Evolutionary conservation across 2,329 filamentous ascomycete species (phyloP), one percentile per base, ranked within the genome.

Genomic region (Talaromyces islandicus): DNA sequence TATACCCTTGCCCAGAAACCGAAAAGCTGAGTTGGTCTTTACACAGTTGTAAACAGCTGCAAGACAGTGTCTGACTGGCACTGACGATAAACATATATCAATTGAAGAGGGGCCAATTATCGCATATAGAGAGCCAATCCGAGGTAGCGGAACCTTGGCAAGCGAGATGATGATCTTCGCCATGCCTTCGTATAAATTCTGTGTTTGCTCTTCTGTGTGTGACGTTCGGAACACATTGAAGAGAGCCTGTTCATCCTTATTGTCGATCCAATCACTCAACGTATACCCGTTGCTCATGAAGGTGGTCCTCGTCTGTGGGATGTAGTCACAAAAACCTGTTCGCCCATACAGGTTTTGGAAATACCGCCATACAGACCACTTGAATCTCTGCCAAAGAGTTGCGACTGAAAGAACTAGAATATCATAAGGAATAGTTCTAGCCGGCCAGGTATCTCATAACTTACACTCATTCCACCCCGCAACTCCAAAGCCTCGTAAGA

Each of bases 401-500:
- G 24, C 24, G 52, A 38, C 12, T 35, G n/a, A 17, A 54, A 54
- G 38, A 54, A 54, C 29, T 54, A 29, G 24, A n/a, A n/a, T n/a
- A n/a, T n/a, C 14, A 21, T 54, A 38, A 19, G 19, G 29, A 56
- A 9, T n/a, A n/a, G n/a, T n/a, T n/a, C n/a, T n/a, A n/a, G n/a
- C n/a, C n/a, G n/a, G n/a, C n/a, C n/a, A n/a, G n/a, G n/a, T n/a
- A 6, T 5, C 3, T n/a, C 32, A 4, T 70, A 1, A 63, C 64
- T 0, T 32, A 73, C 68, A 60, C 63, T 67, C 48, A 68, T 60
- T n/a, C 69, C 69, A 19, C 64, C 66, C n/a, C 14, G 65, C 58
- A 64, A 67, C 24, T 24, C 60, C 68, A 63, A 70, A 72, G 1
- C 69, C 67, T 54, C 67, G 65, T 17, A 71, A 57, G 14, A 54